phyloP scores from a whole-genome alignment of 2,329 filamentous ascomycete species.

The Phyllosticta citriasiana region DNA sequence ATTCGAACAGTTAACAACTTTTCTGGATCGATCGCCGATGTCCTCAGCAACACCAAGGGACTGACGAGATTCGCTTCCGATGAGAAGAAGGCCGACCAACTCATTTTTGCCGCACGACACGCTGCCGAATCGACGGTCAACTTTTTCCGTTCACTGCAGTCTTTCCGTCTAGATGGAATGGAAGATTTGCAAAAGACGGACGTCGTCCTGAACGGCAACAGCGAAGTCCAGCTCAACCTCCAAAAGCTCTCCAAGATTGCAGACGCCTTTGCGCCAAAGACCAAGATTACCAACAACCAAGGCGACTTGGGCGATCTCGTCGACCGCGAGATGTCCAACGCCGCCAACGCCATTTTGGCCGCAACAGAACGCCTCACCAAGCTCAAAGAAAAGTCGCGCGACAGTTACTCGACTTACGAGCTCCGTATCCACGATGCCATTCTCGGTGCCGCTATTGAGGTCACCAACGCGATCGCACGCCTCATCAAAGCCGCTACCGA shows the following conservation, averaged over 20 bases:
- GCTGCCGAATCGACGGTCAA: conserved; percentile 80
- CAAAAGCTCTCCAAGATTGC: conserved; percentile 90
- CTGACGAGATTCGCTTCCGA: conserved; percentile 86
- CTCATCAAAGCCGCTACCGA: conserved; percentile 90
- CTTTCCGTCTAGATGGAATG: conserved; percentile 84
- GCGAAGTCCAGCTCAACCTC: conserved; percentile 88
- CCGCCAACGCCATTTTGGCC: conserved; percentile 88
- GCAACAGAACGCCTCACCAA: conserved; percentile 82
- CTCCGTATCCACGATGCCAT: conserved; percentile 94
- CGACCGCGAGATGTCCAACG: conserved; percentile 82
- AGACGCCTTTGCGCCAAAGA: conserved; percentile 82
- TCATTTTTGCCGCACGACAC: conserved; percentile 72
- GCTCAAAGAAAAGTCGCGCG: conserved; percentile 90
- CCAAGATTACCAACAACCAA: conserved; percentile 65
- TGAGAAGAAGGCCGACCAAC: conserved; percentile 83
- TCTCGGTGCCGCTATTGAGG: conserved; percentile 80
- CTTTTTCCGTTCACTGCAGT: conserved; percentile 91
- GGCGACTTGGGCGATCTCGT: conserved; percentile 91
- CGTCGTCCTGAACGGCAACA: conserved; percentile 93
- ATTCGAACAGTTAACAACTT: conserved; percentile 90
- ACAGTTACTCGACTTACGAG: conserved; percentile 92
- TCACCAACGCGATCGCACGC: conserved; percentile 86
- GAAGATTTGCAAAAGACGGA: conserved; percentile 90
- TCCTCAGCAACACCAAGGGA: conserved; percentile 94
- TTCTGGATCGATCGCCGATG: conserved; percentile 81